Conservation (phyloP, 306 rosid species). For the Biancaea sappan region DNA sequence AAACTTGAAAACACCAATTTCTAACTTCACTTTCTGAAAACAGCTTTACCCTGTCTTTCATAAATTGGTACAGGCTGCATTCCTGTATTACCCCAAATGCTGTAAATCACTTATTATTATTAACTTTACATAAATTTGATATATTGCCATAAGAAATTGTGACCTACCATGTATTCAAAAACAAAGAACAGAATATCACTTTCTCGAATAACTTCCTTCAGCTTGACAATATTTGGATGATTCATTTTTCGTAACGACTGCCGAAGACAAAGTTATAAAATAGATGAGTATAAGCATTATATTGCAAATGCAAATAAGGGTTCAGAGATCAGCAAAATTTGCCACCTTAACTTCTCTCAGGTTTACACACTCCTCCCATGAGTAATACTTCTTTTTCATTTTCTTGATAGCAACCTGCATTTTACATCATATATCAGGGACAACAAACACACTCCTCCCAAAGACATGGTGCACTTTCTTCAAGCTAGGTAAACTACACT, state of each 20-base stretch:
- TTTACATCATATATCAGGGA: conserved; percentile 4
- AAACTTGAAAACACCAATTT: conserved; percentile 98
- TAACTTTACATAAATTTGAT: background rate
- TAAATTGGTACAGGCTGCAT: conserved; percentile 91
- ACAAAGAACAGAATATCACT: conserved; percentile 86
- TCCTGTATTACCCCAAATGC: conserved; percentile 56
- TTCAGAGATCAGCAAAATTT: conserved; percentile 1
- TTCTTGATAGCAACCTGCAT: conserved; percentile 92
- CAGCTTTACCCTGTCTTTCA: conserved; percentile 84
- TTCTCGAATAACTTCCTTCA: conserved; percentile 96
- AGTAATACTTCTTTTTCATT: conserved; percentile 95
- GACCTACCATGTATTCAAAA: conserved; percentile 92
- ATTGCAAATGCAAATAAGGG: background rate
- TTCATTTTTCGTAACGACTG: conserved; percentile 98
- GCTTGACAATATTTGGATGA: conserved; percentile 95
- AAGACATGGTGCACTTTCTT: background rate
- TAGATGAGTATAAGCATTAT: background rate
- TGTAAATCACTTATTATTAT: conserved; percentile 21
- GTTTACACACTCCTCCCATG: conserved; percentile 98
- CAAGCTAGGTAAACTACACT: conserved; percentile 42
- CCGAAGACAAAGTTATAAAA: background rate
- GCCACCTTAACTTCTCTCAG: conserved; percentile 95
- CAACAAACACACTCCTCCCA: background rate
- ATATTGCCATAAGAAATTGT: background rate
- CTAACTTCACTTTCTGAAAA: conserved; percentile 84